Evolutionary conservation across 2,329 filamentous ascomycete genomes (phyloP), one percentile per base, ranked within the genome.

Genomic region (Penicillium sclerotiorum): DNA sequence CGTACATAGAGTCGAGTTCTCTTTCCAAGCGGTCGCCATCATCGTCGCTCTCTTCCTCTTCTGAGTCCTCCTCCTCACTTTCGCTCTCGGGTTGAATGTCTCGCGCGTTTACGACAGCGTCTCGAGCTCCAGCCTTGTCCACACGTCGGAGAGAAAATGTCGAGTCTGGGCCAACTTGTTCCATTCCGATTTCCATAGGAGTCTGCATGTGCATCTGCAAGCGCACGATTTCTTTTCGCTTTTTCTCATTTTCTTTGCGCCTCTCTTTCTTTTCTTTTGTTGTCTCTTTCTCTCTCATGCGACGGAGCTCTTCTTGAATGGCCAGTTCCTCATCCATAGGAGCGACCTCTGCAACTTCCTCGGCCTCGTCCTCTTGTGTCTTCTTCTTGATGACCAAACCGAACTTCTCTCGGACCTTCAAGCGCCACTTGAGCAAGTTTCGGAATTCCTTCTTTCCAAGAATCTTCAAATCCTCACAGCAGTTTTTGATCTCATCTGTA

Each of bases 121-220:
- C 80, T 52, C 87, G 77, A 3, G 85, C 86, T 39, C 86, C 84
- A 15, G 85, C 83, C 68, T 89, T 88, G 66, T 96, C 90, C 37
- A 95, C 81, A 8, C 84, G 77, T 70, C 91, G 95, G 39, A 97
- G 80, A 2, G 84, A 84, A 68, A 99, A 99, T 78, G 96, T 94
- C 22, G 89, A 79, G 38, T 90, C 89, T 35, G 89, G 88, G 0
- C 90, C 90, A 20, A 82, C 75, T 71, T 94, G 90, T 67, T 96
- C 94, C 75, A 95, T 83, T 64, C 94, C 94, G 56, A 99, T 96
- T 57, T 99, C 94, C 79, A 90, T 94, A 7, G 94, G 94, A 1
- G 91, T 89, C 2, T 87, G 87, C 94, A 99, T 99, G 74, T 96
- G 87, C 77, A 99, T 85, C 72, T 99, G 94, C 87, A 99, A 88